Base-by-base conservation (phyloP, 2,329 filamentous ascomycete species). In the Sporothrix protearum region DNA sequence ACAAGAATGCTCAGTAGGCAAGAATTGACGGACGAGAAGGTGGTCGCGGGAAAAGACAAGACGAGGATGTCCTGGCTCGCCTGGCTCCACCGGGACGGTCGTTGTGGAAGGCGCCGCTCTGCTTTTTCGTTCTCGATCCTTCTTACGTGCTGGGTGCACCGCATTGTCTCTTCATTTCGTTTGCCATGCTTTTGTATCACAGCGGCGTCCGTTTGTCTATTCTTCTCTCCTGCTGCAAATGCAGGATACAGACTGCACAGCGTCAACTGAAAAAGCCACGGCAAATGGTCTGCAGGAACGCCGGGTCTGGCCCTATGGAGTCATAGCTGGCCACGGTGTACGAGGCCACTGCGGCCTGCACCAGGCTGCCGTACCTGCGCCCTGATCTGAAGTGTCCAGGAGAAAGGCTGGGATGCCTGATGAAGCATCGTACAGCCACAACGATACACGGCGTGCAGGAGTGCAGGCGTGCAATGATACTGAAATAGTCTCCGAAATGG, bases 171-270 rank as follows among this genome's bases (percentile, higher is more conserved):
- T 16, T 68, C 66, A 55, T 68, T 30, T 57, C 47, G n/a, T 55
- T 68, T 55, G 49, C 66, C 66, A 55, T 49, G 66, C 66, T 45
- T 42, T 28, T 12, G 66, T 68, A 28, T 8, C 49, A 68, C 47
- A 19, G 64, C 19, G 45, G 25, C 42, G 22, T 9, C 28, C 25
- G 39, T 47, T 66, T 49, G 63, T 66, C 63, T 12, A 3, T n/a
- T 49, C 42, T 25, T 53, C 28, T 22, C 22, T 53, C 28, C 22
- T 53, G n/a, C 25, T 10, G 49, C n/a, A 22, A 53, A 10, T 25
- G 47, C 19, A 51, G n/a, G 5, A 1, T 25, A 12, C 25, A 42
- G 59, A n/a, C 36, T 19, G 36, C 36, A 28, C 36, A 64, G 12
- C n/a, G 36, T 64, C 36, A 28, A 28, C 30, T 10, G 55, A 42